A percentile compares a stretch with the other conserved stretches of the same genome.
phyloP scores from a whole-genome alignment of 306 rosid species.

The Erythrophleum fordii region DNA sequence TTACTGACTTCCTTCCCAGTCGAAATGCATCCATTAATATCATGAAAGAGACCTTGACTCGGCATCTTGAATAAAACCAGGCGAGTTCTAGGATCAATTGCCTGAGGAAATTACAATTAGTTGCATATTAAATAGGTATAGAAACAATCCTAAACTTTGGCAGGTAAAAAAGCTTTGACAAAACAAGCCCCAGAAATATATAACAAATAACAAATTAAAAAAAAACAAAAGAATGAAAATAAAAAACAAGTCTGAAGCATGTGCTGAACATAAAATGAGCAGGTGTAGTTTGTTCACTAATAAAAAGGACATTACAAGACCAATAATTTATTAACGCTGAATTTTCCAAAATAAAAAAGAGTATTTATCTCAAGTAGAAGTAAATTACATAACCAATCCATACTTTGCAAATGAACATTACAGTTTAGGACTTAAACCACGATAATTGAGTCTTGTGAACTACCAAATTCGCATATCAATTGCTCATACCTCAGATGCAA shows the following conservation, averaged over 20 bases:
- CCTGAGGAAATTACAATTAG: constrained; percentile 54
- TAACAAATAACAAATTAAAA: too few relatives aligned
- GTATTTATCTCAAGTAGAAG: background rate
- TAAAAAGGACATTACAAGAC: background rate
- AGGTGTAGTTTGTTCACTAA: background rate
- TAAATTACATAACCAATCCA: background rate
- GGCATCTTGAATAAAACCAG: constrained; percentile 89
- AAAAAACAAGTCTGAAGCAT: background rate
- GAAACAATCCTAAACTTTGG: background rate
- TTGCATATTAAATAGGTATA: constrained; percentile 7
- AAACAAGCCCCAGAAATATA: background rate
- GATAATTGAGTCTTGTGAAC: background rate
- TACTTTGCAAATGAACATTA: background rate
- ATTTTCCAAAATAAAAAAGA: background rate
- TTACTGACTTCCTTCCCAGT: constrained; percentile 88
- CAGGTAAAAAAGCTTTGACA: background rate
- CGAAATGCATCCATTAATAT: constrained; percentile 93
- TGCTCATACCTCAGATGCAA: background rate
- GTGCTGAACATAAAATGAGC: background rate
- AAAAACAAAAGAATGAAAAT: background rate
- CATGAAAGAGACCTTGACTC: constrained; percentile 79
- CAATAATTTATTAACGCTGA: background rate
- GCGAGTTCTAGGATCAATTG: constrained; percentile 96
- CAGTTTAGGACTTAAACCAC: background rate
- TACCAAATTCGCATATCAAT: background rate